Evolutionary conservation across 345 rosid species (phyloP).

Genomic region (Citrus mangshanensis): DNA sequence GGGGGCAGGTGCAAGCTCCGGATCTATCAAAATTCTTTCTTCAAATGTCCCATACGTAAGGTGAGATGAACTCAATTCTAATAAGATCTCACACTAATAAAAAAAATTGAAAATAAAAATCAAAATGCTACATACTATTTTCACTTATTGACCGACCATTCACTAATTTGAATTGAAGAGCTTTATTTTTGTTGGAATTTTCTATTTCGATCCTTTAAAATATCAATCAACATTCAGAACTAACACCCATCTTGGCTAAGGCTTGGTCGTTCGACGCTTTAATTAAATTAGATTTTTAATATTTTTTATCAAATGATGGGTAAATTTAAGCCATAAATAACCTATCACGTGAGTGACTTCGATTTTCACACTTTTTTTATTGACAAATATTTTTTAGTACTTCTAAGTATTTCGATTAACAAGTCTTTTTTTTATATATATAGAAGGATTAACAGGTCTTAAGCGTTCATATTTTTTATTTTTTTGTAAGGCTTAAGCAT

Average conservation of each 20-base stretch:
- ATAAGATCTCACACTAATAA: neutral
- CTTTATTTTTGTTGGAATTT: neutral
- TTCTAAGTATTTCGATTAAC: too few relatives aligned
- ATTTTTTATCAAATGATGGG: neutral
- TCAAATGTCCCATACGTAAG: constrained; percentile 1
- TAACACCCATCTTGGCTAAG: neutral
- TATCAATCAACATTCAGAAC: neutral
- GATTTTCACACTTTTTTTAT: too few relatives aligned
- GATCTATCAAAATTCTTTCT: constrained; percentile 5
- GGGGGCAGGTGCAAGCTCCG: constrained; percentile 12
- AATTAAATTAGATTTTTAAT: neutral
- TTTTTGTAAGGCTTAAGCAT: too few relatives aligned
- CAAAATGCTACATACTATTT: neutral
- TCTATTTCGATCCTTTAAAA: neutral
- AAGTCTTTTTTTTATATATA: too few relatives aligned
- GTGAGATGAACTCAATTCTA: constrained; percentile 9
- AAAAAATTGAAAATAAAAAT: too few relatives aligned
- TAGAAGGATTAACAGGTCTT: too few relatives aligned
- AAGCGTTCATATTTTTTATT: too few relatives aligned
- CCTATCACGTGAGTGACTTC: too few relatives aligned
- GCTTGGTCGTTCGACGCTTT: neutral
- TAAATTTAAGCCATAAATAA: neutral
- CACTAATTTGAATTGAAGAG: neutral
- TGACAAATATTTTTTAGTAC: too few relatives aligned
- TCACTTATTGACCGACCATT: neutral